These are phyloP conservation scores for Eutrema japonicum DNA, from an alignment of 345 rosid genomes.

Conservation along the genomic window DNA sequence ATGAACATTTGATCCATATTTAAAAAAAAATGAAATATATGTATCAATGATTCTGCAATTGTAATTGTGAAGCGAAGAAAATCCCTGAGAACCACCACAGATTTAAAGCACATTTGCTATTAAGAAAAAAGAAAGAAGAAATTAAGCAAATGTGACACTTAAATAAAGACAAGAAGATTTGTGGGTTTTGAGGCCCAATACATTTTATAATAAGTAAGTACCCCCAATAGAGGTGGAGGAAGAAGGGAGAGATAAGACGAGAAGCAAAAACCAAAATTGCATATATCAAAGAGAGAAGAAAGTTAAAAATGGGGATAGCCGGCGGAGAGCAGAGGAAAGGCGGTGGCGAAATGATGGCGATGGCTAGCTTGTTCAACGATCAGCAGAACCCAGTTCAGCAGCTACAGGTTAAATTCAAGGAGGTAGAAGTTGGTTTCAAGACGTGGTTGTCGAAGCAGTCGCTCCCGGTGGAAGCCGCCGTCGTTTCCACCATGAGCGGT, in stretches of 20 bases:
- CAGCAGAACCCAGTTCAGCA: conserved; percentile 63
- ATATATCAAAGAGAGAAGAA: background rate
- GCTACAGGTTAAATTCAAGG: conserved; percentile 62
- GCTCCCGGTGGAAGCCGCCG: conserved; percentile 74
- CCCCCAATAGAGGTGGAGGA: conserved; percentile 13
- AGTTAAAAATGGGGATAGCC: conserved; percentile 50
- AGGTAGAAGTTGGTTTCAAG: conserved; percentile 64
- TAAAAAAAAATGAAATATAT: no score
- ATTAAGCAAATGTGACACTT: background rate
- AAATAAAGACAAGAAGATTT: background rate
- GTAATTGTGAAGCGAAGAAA: no score
- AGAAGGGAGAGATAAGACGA: conserved; percentile 34
- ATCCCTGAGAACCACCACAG: no score
- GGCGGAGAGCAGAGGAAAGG: conserved; percentile 37
- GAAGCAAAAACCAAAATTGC: conserved; percentile 6
- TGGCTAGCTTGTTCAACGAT: conserved; percentile 47
- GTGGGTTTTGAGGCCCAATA: conserved; percentile 34
- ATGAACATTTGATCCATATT: no score
- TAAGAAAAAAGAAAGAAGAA: no score
- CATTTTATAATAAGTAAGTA: background rate
- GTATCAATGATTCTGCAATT: no score
- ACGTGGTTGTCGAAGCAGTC: conserved; percentile 82
- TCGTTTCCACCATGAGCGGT: conserved; percentile 71
- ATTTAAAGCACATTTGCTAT: no score
- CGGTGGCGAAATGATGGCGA: conserved; percentile 45